Conservation (phyloP, 176 grass and related monocot species). For the Thalia dealbata region DNA sequence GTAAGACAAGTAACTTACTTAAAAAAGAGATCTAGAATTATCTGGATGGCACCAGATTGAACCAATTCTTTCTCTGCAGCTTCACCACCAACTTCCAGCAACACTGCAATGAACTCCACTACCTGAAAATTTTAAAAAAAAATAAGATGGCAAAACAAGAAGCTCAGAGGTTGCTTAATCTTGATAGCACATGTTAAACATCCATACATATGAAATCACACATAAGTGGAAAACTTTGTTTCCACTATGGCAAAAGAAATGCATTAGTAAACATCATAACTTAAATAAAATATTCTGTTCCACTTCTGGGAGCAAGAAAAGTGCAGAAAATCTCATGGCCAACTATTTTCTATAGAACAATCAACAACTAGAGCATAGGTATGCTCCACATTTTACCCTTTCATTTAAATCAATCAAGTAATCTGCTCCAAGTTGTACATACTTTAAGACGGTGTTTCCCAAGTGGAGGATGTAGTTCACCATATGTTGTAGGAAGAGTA, state of each 20-base stretch:
- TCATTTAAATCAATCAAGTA: background rate
- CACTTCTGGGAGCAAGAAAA: background rate
- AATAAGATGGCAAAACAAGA: background rate
- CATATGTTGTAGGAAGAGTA: constrained; percentile 21
- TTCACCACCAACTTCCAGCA: constrained; percentile 12
- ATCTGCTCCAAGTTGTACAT: constrained; percentile 4
- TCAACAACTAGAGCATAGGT: background rate
- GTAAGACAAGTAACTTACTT: constrained; percentile 12
- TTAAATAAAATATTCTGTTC: constrained; percentile 2
- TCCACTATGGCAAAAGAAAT: background rate
- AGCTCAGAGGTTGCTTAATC: background rate
- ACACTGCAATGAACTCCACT: constrained; percentile 25
- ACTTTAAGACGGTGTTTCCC: constrained; percentile 25
- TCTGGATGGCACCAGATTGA: constrained; percentile 13
- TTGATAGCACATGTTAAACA: background rate
- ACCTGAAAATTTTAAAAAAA: constrained; percentile 10
- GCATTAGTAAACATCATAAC: background rate
- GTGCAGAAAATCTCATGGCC: background rate
- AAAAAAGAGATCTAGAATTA: constrained; percentile 23
- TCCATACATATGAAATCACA: background rate
- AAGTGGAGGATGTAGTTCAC: constrained; percentile 23
- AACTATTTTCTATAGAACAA: background rate
- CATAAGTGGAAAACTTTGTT: background rate
- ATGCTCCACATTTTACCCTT: background rate
- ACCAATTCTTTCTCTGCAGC: constrained; percentile 14